phyloP scores from a whole-genome alignment of 2,329 filamentous ascomycete genomes.

The Atkinsonella hypoxylon region DNA sequence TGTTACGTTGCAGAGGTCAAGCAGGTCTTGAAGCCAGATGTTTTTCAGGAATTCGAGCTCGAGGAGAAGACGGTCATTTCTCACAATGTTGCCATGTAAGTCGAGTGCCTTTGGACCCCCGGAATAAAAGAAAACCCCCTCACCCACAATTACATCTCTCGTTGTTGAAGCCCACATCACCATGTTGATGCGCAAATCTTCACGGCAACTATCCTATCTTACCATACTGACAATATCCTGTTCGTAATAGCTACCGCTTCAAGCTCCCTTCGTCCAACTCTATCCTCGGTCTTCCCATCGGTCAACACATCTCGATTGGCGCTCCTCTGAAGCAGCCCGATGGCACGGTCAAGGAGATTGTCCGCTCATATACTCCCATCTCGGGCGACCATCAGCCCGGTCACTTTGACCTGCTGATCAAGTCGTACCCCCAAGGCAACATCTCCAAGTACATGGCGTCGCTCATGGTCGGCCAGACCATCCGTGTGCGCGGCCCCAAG shows the following conservation, averaged over 20 bases:
- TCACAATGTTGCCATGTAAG: slow-evolving; percentile 94
- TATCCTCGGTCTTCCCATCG: slow-evolving; percentile 92
- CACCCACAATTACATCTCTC: not conserved
- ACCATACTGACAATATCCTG: not conserved
- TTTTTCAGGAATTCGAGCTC: slow-evolving; percentile 86
- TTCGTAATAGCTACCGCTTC: slow-evolving; percentile 67
- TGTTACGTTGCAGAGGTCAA: slow-evolving; percentile 44
- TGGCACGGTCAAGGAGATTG: slow-evolving; percentile 68
- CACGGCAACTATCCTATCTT: not conserved
- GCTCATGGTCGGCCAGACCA: slow-evolving; percentile 70
- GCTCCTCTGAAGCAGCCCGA: slow-evolving; percentile 57
- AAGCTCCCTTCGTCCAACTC: slow-evolving; percentile 62
- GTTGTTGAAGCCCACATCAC: not conserved
- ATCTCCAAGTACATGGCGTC: slow-evolving; percentile 88
- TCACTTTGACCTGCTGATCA: slow-evolving; percentile 93
- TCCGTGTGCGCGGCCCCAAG: slow-evolving; percentile 89
- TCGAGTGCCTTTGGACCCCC: slow-evolving; percentile 6
- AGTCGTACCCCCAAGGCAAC: slow-evolving; percentile 94
- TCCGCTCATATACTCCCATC: slow-evolving; percentile 87
- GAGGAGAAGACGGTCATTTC: slow-evolving; percentile 92
- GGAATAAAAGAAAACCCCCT: not conserved
- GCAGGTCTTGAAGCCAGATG: slow-evolving; percentile 75
- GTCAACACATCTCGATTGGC: slow-evolving; percentile 95
- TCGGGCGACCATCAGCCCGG: slow-evolving; percentile 81
- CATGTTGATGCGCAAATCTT: not conserved